Percentiles rank a stretch among this genome's conserved stretches.
These are phyloP conservation scores for Westerdykella aurantiaca DNA, from an alignment of 2,329 filamentous ascomycete genomes.

Conservation along the genomic window DNA sequence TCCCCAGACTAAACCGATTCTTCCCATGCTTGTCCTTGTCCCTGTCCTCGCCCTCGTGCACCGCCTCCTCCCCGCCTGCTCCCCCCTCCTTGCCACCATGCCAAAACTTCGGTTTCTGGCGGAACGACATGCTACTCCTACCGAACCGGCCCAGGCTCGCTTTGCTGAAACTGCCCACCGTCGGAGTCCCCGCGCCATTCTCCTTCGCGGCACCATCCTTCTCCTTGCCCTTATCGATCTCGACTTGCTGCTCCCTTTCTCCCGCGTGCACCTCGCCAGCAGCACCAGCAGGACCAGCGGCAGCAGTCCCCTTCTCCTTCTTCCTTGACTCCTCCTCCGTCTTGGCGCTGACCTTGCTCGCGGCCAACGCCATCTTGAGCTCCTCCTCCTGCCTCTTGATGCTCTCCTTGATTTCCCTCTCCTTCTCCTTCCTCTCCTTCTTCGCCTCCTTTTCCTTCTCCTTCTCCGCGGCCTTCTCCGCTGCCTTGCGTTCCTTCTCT, in stretches of 20 bases:
- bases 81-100: constrained; percentile 43
- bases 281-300: not conserved
- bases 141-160: constrained; percentile 59
- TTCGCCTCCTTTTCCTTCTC: constrained; percentile 43
- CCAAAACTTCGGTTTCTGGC: constrained; percentile 68
- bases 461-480: constrained; percentile 57
- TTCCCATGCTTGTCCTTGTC: constrained; percentile 49
- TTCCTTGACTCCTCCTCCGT: constrained; percentile 38
- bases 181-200: constrained; percentile 27
- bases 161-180: constrained; percentile 20
- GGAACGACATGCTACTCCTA: constrained; percentile 70
- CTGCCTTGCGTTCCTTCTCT: constrained; percentile 55
- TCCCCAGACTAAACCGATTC: constrained; percentile 62
- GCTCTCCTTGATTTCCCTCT: constrained; percentile 15
- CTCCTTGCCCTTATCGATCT: constrained; percentile 9
- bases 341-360: constrained; percentile 56
- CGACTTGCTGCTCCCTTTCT: constrained; percentile 1
- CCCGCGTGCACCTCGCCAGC: not conserved
- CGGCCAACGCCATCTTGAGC: constrained; percentile 57
- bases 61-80: constrained; percentile 18
- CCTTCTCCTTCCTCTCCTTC: constrained; percentile 46
- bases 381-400: constrained; percentile 55
- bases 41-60: constrained; percentile 24
- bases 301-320: not conserved
- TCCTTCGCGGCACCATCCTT: constrained; percentile 18